These are phyloP conservation scores for Hamigera avellanea DNA, from an alignment of 495 filamentous ascomycete genomes.

Conservation along the genomic window DNA sequence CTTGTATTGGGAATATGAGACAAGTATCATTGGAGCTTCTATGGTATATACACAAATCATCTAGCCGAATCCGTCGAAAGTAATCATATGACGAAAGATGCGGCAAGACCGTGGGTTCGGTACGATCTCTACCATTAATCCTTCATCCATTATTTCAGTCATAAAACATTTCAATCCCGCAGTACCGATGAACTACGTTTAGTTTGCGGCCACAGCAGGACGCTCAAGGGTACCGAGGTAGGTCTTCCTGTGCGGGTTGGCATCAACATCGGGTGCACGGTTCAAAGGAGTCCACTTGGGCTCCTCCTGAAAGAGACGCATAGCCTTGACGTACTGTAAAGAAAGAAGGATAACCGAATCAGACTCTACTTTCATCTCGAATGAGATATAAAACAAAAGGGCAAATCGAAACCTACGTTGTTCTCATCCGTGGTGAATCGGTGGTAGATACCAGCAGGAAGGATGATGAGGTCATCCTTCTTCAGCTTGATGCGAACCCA, in stretches of 20 bases:
- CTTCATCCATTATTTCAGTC: constrained; percentile 6
- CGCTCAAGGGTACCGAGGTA: constrained; percentile 45
- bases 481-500: constrained; percentile 80
- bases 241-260: constrained; percentile 62
- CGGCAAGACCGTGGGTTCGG: too few species aligned
- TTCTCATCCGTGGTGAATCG: constrained; percentile 87
- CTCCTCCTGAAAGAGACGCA: constrained; percentile 97
- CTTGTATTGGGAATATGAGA: too few species aligned
- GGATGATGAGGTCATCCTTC: constrained; percentile 66
- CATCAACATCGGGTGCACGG: constrained; percentile 63
- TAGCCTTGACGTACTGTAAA: constrained; percentile 79
- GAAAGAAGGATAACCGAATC: neutral
- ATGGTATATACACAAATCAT: too few species aligned
- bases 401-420: constrained; percentile 58
- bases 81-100: too few species aligned
- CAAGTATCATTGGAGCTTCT: too few species aligned
- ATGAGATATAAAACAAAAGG: neutral
- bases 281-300: constrained; percentile 97
- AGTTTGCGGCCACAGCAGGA: constrained; percentile 18
- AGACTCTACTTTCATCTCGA: neutral
- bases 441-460: constrained; percentile 96
- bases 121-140: too few species aligned
- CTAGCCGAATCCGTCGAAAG: too few species aligned
- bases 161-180: constrained; percentile 7
- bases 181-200: neutral